Percentiles rank a stretch among this genome's conserved stretches.
These are phyloP conservation scores for Lactarius hengduanensis DNA, from an alignment of 768 basidiomycete species.

Conservation along the genomic window DNA sequence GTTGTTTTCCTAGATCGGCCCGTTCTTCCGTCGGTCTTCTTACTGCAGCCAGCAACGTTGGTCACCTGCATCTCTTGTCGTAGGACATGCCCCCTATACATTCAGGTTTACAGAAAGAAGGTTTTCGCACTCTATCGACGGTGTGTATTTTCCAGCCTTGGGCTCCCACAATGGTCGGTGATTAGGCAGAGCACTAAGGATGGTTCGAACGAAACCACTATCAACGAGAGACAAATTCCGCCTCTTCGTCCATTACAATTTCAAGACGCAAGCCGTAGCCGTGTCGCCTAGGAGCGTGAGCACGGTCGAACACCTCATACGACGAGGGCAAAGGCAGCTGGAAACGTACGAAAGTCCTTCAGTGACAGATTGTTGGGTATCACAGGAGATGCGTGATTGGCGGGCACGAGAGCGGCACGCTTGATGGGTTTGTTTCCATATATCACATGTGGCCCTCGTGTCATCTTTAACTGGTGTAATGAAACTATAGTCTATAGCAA, in stretches of 20 bases:
- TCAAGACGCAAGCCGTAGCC: slow-evolving; percentile 58
- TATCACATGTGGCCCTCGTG: not conserved
- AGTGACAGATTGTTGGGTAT: slow-evolving; percentile 76
- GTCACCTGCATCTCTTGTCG: not conserved
- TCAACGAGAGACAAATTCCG: slow-evolving; percentile 60
- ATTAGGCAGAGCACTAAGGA: slow-evolving; percentile 63
- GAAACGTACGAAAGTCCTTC: slow-evolving; percentile 65
- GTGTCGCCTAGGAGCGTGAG: slow-evolving; percentile 66
- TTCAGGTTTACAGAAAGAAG: slow-evolving; percentile 55
- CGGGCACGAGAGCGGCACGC: slow-evolving; percentile 36
- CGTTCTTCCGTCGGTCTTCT: not conserved
- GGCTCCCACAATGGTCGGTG: not conserved
- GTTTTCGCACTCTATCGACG: slow-evolving; percentile 53
- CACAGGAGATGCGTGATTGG: slow-evolving; percentile 70
- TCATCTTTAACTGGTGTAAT: not conserved
- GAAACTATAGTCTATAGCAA: not conserved
- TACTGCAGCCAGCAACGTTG: not conserved
- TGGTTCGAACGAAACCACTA: slow-evolving; percentile 66
- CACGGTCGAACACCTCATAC: slow-evolving; percentile 73
- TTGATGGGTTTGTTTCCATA: slow-evolving; percentile 2
- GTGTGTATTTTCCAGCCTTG: slow-evolving; percentile 37
- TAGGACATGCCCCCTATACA: slow-evolving; percentile 34
- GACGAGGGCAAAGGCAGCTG: slow-evolving; percentile 63
- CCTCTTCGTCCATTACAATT: slow-evolving; percentile 65
- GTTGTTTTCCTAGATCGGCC: not conserved